A percentile compares a stretch with the other conserved stretches of the same genome.
These are phyloP conservation scores for Colletotrichum graminicola DNA, from an alignment of 2,329 filamentous ascomycete species.

Conservation along the genomic window DNA sequence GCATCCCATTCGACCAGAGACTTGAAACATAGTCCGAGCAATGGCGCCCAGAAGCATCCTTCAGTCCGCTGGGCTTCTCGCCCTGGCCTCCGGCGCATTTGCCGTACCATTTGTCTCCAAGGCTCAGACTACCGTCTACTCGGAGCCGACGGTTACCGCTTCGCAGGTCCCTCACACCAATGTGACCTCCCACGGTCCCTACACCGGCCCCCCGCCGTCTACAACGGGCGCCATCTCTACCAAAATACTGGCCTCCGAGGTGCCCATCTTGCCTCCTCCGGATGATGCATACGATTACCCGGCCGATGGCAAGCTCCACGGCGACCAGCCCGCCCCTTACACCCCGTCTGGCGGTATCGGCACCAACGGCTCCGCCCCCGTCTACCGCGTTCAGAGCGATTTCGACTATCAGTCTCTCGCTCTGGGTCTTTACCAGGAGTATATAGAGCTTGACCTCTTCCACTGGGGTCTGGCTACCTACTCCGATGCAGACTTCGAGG, in stretches of 20 bases:
- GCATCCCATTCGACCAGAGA: not conserved
- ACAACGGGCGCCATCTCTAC: conserved; percentile 77
- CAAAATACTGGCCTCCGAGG: conserved; percentile 66
- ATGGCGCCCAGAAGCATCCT: conserved; percentile 29
- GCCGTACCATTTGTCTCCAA: conserved; percentile 53
- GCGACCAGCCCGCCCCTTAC: conserved; percentile 78
- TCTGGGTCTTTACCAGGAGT: conserved; percentile 84
- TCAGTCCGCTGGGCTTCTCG: conserved; percentile 41
- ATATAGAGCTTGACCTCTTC: conserved; percentile 87
- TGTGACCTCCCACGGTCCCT: conserved; percentile 77
- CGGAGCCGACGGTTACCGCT: conserved; percentile 46
- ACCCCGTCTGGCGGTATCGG: conserved; percentile 79
- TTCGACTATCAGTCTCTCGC: conserved; percentile 86
- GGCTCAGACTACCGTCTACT: conserved; percentile 52
- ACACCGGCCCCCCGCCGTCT: conserved; percentile 71
- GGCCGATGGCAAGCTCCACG: conserved; percentile 75
- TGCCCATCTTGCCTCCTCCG: conserved; percentile 69
- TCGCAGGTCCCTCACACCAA: conserved; percentile 60
- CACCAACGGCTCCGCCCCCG: conserved; percentile 80
- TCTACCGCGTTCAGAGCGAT: conserved; percentile 83
- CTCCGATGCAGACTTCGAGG: conserved; percentile 75
- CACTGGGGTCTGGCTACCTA: conserved; percentile 80
- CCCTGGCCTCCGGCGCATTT: conserved; percentile 36
- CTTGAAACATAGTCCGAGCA: not conserved
- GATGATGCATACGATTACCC: conserved; percentile 77